Percentiles rank a stretch among this genome's conserved stretches.
Conservation (phyloP, 768 basidiomycete genomes). For the Obba rivulosa region DNA sequence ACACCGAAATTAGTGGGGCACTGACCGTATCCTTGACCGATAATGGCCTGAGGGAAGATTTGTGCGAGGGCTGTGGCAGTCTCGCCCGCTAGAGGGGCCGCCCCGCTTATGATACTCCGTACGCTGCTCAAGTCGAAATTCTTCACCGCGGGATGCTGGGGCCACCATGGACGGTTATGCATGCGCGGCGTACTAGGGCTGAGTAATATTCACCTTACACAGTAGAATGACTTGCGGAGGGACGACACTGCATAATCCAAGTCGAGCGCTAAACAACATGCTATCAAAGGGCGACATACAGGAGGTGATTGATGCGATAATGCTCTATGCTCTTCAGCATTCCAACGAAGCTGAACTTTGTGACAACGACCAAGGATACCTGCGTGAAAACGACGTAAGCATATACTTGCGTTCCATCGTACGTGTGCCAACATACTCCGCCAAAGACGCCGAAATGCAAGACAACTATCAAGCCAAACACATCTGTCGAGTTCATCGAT, state of each 20-base stretch:
- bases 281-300: constrained; percentile 6
- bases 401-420: constrained; percentile 43
- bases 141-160: constrained; percentile 47
- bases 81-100: constrained; percentile 53
- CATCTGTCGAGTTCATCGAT: constrained; percentile 37
- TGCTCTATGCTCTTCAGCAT: constrained; percentile 29
- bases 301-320: constrained; percentile 27
- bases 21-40: constrained; percentile 18
- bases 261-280: no score
- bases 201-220: constrained; percentile 22
- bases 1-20: background rate
- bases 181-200: background rate
- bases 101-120: constrained; percentile 47
- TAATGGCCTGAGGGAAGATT: constrained; percentile 16
- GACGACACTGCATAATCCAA: constrained; percentile 20
- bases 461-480: constrained; percentile 59
- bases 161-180: background rate
- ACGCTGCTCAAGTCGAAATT: constrained; percentile 43
- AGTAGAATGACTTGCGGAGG: constrained; percentile 31
- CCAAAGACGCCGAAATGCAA: constrained; percentile 53
- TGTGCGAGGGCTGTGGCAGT: constrained; percentile 29
- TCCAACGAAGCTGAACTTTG: constrained; percentile 24
- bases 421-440: constrained; percentile 37
- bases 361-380: constrained; percentile 24
- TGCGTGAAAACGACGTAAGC: constrained; percentile 13